Base-by-base conservation (phyloP, 2,329 filamentous ascomycete genomes). In the Exophiala sp. region DNA sequence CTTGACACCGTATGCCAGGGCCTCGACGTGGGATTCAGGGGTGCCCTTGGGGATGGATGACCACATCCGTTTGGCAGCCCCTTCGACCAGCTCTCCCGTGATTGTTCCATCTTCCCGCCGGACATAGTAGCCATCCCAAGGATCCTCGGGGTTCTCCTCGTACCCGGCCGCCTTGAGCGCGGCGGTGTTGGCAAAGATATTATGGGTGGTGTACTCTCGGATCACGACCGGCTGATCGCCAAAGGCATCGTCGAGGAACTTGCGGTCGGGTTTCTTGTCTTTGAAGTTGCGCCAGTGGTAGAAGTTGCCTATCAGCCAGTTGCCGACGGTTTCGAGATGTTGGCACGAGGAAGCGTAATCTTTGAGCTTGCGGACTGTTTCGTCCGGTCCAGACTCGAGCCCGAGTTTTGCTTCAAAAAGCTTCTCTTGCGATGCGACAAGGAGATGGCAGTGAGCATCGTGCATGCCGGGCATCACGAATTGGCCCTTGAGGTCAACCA, bases 391-490 rank as follows among this genome's bases (percentile, higher is more conserved):
- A 2, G 42, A 9, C n/a, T 46, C 42, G 9, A 46, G 35, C 10
- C 48, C 48, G n/a, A 51, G 42, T 21, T 46, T 46, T 18, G 43
- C 43, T 23, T 51, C 43, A 37, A 51, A 51, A 8, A 51, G 42
- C 37, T 51, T 37, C n/a, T 51, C 34, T 19, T 46, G 30, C 11
- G 48, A 37, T 16, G 48, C 48, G 8, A 39, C 48, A 10, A 51
- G 48, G 22, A 67, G 53, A 46, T 68, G 65, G 50, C 60, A 62
- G 48, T 68, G 66, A 1, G 65, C 65, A 48, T 68, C 66, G 47
- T 68, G 66, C 24, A 68, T 65, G 1, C 66, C 66, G 1, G 66
- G 66, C 66, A 68, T 67, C 7, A 64, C 55, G 39, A 67, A 67
- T 9, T 54, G 49, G n/a, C 53, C 57, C 19, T 57, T 52, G 1